Base-by-base conservation (phyloP, 169 alveolate species). In the Plasmodium billcollinsi region DNA sequence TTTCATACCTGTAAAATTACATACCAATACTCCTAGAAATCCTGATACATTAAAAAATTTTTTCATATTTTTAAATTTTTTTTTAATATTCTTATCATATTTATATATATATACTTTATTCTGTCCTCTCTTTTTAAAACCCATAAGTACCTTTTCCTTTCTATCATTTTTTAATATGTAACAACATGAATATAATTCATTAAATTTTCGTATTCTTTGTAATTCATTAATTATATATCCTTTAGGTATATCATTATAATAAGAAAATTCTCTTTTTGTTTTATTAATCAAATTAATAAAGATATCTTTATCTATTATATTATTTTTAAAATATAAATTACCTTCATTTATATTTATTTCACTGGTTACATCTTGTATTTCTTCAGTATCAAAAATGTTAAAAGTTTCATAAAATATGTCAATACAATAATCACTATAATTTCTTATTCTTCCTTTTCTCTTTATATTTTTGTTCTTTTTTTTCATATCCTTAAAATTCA, bases 1-100 rank as follows among this genome's bases (percentile, higher is more conserved):
- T 61, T 86, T 71, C 92, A 86, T 86, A 39, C 92, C 92, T 20
- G 88, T 86, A 66, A 86, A 86, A 62, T 72, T 86, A 61, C 92
- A 86, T 71, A 86, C 73, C 47, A 86, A 24, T 6, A 86, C 47
- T 9, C 92, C 92, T 59, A 86, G 49, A 59, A 86, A 86, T 12
- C 92, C 92, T 24, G 92, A 72, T 56, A 86, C 73, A 56, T 71
- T 61, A 33, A 73, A 71, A 72, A 15, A 71, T 70, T 39, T 86
- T 61, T 72, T 26, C 20, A 54, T 43, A n/a, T 8, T 43, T 86
- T 70, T 61, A 45, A 59, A 86, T 56, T 29, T 86, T 47, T 72
- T 70, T 86, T 86, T 71, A 18, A 86, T 66, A 21, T 62, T 86
- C 52, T 86, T 86, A 86, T 86, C 85, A 21, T 86, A 86, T 33